A percentile compares a stretch with the other conserved stretches of the same genome.
Evolutionary conservation across 2,329 filamentous ascomycete species (phyloP).

Genomic region (Coniochaeta sp.): DNA sequence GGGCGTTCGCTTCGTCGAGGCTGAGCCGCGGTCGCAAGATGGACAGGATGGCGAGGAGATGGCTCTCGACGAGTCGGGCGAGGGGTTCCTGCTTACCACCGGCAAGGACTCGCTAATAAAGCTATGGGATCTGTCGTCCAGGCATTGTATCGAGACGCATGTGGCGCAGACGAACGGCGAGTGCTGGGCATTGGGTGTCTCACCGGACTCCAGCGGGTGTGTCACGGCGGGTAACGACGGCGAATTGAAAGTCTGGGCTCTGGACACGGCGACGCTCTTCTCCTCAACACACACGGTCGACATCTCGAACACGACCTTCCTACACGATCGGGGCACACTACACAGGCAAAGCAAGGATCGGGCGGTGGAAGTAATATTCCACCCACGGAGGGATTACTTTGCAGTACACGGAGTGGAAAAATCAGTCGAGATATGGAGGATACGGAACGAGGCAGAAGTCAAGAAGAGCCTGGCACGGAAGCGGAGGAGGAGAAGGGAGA

Average conservation of each 20-base stretch:
- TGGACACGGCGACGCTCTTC: constrained; percentile 62
- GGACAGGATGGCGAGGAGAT: constrained; percentile 47
- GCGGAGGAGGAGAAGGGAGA: constrained; percentile 80
- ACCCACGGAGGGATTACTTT: constrained; percentile 80
- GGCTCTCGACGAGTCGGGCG: constrained; percentile 45
- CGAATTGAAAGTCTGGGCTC: constrained; percentile 89
- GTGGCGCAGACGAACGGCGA: constrained; percentile 94
- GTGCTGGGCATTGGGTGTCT: constrained; percentile 88
- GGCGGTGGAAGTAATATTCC: constrained; percentile 75
- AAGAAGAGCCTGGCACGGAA: constrained; percentile 83
- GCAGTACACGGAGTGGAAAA: constrained; percentile 91
- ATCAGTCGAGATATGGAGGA: constrained; percentile 86
- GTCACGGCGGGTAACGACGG: constrained; percentile 95
- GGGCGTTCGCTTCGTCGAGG: constrained; percentile 71
- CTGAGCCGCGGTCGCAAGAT: constrained; percentile 40
- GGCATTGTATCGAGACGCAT: constrained; percentile 96
- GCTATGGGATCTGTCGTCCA: constrained; percentile 87
- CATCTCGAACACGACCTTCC: constrained; percentile 48
- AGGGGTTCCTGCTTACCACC: constrained; percentile 78
- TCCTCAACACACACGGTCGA: constrained; percentile 57
- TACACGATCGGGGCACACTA: constrained; percentile 72
- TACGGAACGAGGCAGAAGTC: constrained; percentile 77
- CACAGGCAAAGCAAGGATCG: constrained; percentile 82
- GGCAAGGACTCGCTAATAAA: constrained; percentile 96
- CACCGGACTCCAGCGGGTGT: constrained; percentile 76